Conservation (phyloP, 768 basidiomycete species). For the Cystobasidium onofrii region DNA sequence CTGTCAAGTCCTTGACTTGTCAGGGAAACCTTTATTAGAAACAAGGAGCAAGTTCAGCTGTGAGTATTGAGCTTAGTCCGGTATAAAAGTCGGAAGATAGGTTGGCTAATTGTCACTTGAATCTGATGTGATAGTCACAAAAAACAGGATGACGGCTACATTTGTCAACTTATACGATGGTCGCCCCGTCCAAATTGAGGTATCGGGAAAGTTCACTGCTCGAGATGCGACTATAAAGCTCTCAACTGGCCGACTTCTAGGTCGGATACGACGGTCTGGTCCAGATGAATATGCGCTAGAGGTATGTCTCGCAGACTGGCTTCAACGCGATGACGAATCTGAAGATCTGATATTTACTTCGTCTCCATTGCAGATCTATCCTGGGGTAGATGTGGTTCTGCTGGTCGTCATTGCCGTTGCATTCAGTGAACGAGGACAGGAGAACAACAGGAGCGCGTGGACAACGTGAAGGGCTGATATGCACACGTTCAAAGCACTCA, state of each 20-base stretch:
- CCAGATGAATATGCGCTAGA: neutral
- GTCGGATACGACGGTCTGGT: neutral
- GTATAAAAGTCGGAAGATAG: too few species aligned
- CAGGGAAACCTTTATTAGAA: neutral
- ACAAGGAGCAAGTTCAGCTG: constrained; percentile 14
- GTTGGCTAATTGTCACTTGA: neutral
- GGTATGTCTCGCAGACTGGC: too few species aligned
- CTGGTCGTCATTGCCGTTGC: neutral
- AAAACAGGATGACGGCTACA: neutral
- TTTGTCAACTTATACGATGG: neutral
- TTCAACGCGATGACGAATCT: too few species aligned
- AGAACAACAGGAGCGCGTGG: neutral
- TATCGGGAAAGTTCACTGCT: neutral
- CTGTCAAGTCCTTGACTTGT: neutral
- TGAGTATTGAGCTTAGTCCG: neutral
- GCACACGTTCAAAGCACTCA: too few species aligned
- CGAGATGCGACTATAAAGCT: neutral
- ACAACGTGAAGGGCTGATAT: neutral
- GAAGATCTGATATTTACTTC: neutral
- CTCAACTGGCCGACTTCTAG: neutral
- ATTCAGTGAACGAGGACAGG: neutral
- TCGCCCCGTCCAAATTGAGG: neutral
- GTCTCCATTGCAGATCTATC: neutral
- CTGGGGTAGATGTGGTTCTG: neutral
- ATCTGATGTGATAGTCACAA: neutral